Conservation (phyloP, 2,329 filamentous ascomycete species). For the Hypoxylon sp. region DNA sequence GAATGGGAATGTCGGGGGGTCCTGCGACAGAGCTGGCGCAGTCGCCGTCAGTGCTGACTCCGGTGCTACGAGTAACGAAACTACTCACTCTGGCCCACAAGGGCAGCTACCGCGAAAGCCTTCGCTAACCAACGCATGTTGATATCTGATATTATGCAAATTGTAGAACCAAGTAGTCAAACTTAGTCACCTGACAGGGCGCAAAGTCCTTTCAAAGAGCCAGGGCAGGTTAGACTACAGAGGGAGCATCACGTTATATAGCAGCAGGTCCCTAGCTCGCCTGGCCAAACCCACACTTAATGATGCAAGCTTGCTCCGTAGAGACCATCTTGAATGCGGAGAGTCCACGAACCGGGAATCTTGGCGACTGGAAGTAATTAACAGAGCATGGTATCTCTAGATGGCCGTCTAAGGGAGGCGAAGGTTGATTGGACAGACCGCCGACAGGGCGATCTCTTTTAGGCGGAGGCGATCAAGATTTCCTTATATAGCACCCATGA, state of each 20-base stretch:
- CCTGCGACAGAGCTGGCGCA: constrained; percentile 39
- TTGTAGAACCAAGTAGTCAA: constrained; percentile 26
- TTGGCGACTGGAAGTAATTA: constrained; percentile 32
- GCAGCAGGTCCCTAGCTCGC: constrained; percentile 12
- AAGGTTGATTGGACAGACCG: constrained; percentile 32
- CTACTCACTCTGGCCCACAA: constrained; percentile 35
- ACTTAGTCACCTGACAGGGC: constrained; percentile 28
- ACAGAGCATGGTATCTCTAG: constrained; percentile 31
- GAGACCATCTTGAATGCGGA: constrained; percentile 37
- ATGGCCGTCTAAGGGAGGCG: constrained; percentile 18
- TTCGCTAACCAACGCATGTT: constrained; percentile 37
- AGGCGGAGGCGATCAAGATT: constrained; percentile 35
- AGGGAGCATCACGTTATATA: constrained; percentile 36
- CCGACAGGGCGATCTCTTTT: constrained; percentile 33
- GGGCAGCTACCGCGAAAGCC: constrained; percentile 32
- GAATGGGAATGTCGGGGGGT: constrained; percentile 41
- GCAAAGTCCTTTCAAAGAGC: constrained; percentile 34
- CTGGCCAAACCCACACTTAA: constrained; percentile 18
- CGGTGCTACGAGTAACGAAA: neutral
- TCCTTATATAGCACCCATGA: constrained; percentile 39
- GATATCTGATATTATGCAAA: constrained; percentile 23
- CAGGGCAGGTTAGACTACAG: constrained; percentile 17
- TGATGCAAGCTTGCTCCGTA: constrained; percentile 30
- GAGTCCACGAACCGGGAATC: constrained; percentile 36
- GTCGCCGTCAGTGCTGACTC: constrained; percentile 27